Conservation (phyloP, 129 eudicot species). For the Artemisia annua region DNA sequence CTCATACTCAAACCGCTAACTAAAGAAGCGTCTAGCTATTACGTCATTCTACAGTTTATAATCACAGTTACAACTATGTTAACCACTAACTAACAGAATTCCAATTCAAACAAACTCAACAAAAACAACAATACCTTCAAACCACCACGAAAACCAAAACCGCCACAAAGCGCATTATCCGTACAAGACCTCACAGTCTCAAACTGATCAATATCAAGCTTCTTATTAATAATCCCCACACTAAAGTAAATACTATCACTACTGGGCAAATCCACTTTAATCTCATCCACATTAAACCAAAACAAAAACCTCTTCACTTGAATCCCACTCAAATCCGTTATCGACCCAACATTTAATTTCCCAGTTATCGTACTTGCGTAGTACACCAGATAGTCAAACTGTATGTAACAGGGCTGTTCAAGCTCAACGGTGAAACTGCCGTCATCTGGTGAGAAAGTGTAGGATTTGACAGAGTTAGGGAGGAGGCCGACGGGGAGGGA, state of each 20-base stretch:
- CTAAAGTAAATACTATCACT: constrained; percentile 69
- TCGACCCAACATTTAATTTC: constrained; percentile 64
- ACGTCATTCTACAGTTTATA: too few species aligned
- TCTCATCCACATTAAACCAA: constrained; percentile 85
- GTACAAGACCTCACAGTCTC: constrained; percentile 63
- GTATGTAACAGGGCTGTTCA: constrained; percentile 57
- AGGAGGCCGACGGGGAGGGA: constrained; percentile 88
- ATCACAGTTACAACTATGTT: too few species aligned
- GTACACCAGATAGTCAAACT: constrained; percentile 85
- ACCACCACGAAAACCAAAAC: background rate
- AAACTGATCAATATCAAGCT: constrained; percentile 81
- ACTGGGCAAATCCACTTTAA: constrained; percentile 87
- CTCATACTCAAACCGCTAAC: too few species aligned
- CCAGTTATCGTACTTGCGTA: constrained; percentile 70
- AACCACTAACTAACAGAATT: background rate
- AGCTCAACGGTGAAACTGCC: constrained; percentile 68
- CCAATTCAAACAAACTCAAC: background rate
- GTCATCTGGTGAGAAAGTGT: constrained; percentile 55
- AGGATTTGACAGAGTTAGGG: constrained; percentile 69
- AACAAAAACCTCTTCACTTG: constrained; percentile 59
- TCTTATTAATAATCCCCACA: constrained; percentile 80
- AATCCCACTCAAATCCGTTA: constrained; percentile 70
- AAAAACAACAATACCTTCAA: background rate
- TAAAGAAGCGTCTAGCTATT: too few species aligned
- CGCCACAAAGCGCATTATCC: constrained; percentile 42